A percentile compares a stretch with the other conserved stretches of the same genome.
These are phyloP conservation scores for Euphorbia tirucalli DNA, from an alignment of 345 rosid species.

Conservation along the genomic window DNA sequence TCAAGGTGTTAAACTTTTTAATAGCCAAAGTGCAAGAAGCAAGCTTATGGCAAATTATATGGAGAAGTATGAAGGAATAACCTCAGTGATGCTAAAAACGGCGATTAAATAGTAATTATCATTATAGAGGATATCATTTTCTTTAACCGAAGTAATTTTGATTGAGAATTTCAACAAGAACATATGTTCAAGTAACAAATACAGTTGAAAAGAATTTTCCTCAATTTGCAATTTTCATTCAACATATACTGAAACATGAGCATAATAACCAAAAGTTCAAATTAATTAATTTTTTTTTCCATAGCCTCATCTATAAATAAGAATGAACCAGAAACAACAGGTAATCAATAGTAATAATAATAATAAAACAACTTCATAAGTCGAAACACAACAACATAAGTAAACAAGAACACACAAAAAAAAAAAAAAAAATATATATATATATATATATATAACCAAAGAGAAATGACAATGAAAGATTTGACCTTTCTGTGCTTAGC, in stretches of 20 bases:
- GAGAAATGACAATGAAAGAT: constrained; percentile 4
- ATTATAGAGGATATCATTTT: background rate
- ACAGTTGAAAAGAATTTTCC: background rate
- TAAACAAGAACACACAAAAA: no score
- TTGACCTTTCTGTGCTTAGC: constrained; percentile 59
- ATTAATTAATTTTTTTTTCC: no score
- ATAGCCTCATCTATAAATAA: no score
- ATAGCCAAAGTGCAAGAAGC: background rate
- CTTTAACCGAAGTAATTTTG: background rate
- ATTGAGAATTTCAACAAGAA: background rate
- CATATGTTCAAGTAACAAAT: background rate
- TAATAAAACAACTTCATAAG: background rate
- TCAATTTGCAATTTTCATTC: background rate
- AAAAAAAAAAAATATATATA: no score
- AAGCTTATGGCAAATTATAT: background rate
- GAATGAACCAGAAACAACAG: background rate
- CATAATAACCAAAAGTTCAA: background rate
- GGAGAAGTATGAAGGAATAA: background rate
- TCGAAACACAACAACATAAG: constrained; percentile 4
- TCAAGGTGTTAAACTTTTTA: background rate
- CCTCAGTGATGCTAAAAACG: background rate
- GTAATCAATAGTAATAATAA: background rate
- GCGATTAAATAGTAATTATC: background rate
- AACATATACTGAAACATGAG: background rate
- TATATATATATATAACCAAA: background rate